Evolutionary conservation across 805 yeast species (phyloP).

Genomic region (Saturnispora ahearnii): DNA sequence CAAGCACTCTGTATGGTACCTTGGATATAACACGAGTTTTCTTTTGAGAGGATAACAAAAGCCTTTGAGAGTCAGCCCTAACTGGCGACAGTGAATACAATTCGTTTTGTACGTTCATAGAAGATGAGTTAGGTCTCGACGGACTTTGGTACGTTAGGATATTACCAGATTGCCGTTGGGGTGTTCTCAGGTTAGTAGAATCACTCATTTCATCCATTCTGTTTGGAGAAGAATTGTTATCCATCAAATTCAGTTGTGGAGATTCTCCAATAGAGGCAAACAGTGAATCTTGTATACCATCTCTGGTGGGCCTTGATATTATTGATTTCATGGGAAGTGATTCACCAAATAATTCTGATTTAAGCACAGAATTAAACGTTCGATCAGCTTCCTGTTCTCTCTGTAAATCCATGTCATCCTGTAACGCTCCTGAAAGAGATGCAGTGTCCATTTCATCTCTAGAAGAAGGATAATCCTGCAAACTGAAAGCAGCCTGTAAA

Average conservation of each 20-base stretch:
- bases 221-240: constrained; percentile 1
- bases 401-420: constrained; percentile 54
- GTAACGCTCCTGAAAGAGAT: background rate
- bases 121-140: constrained; percentile 49
- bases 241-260: background rate
- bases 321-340: constrained; percentile 30
- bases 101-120: constrained; percentile 57
- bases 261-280: constrained; percentile 5
- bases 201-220: constrained; percentile 1
- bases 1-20: constrained; percentile 86
- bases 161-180: constrained; percentile 37
- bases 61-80: constrained; percentile 74
- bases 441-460: constrained; percentile 2
- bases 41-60: constrained; percentile 74
- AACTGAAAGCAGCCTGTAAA: constrained; percentile 73
- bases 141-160: constrained; percentile 72
- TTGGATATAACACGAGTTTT: constrained; percentile 69
- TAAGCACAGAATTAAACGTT: constrained; percentile 76
- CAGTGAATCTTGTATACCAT: background rate
- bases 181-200: constrained; percentile 19
- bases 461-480: constrained; percentile 22
- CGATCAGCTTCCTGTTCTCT: constrained; percentile 77
- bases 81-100: constrained; percentile 80
- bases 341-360: constrained; percentile 88
- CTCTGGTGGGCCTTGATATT: constrained; percentile 18